Evolutionary conservation across 148 eudicot genomes (phyloP).

Genomic region (Chenopodium berlandieri): DNA sequence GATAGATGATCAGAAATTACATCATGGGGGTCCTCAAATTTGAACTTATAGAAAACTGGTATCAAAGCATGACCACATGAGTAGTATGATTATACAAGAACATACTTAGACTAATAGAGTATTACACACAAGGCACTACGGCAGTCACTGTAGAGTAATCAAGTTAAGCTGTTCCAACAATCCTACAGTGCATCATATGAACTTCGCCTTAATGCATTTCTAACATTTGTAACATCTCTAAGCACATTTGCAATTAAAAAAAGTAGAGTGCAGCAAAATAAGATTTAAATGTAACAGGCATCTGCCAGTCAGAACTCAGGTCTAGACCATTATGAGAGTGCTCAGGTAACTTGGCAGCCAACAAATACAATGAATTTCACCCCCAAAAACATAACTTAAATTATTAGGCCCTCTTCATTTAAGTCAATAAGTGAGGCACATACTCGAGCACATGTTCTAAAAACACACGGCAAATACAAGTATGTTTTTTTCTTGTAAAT

Average conservation of each 20-base stretch:
- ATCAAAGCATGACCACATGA: background rate
- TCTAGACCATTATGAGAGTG: background rate
- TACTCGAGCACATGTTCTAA: background rate
- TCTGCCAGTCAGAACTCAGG: background rate
- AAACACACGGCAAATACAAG: background rate
- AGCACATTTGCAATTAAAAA: background rate
- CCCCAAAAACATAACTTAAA: background rate
- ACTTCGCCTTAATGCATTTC: background rate
- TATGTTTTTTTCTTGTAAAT: background rate
- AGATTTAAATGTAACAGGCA: conserved; percentile 3
- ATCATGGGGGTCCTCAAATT: background rate
- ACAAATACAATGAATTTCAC: background rate
- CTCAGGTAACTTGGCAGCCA: background rate
- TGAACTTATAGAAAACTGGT: background rate
- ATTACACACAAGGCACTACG: background rate
- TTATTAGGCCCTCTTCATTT: background rate
- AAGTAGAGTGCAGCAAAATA: background rate
- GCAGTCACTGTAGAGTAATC: background rate
- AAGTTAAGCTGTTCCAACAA: background rate
- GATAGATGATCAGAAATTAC: background rate
- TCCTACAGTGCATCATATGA: background rate
- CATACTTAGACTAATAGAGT: background rate
- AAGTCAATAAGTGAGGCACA: background rate
- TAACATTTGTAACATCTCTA: background rate
- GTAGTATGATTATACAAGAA: background rate